Percentiles rank a stretch among this genome's conserved stretches.
Conservation (phyloP, 129 eudicot species). For the Lonicera japonica region DNA sequence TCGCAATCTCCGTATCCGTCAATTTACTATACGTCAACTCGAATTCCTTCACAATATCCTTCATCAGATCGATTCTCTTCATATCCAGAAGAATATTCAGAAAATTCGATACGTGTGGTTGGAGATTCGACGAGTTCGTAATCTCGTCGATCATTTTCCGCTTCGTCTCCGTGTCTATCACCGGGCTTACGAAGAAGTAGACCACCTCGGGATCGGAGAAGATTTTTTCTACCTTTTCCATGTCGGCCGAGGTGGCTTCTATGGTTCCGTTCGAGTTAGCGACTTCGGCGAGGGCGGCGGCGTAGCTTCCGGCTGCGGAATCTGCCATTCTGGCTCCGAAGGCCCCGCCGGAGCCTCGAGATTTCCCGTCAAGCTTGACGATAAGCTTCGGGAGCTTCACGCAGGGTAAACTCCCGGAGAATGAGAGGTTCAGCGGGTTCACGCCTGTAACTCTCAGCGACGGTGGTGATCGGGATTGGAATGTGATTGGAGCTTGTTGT, state of each 20-base stretch:
- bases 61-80: slow-evolving; percentile 43
- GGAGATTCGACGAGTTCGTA: slow-evolving; percentile 27
- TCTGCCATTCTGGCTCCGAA: slow-evolving; percentile 40
- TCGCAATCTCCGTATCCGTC: slow-evolving; percentile 65
- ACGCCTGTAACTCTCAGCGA: slow-evolving; percentile 17
- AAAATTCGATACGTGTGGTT: slow-evolving; percentile 54
- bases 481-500: slow-evolving; percentile 44
- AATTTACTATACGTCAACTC: slow-evolving; percentile 45
- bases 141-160: slow-evolving; percentile 45
- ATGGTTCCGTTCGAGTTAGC: slow-evolving; percentile 54
- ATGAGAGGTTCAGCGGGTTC: slow-evolving; percentile 19
- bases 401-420: slow-evolving; percentile 18
- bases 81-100: slow-evolving; percentile 53
- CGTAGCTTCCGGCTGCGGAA: slow-evolving; percentile 62
- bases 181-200: slow-evolving; percentile 49
- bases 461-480: slow-evolving; percentile 35
- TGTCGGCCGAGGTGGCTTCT: slow-evolving; percentile 39
- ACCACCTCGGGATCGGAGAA: slow-evolving; percentile 33
- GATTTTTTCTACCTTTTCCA: slow-evolving; percentile 35
- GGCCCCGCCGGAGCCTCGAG: slow-evolving; percentile 39
- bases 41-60: slow-evolving; percentile 68
- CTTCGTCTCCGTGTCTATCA: slow-evolving; percentile 37
- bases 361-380: slow-evolving; percentile 32
- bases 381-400: slow-evolving; percentile 32
- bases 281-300: slow-evolving; percentile 63